Percentiles rank a stretch among this genome's conserved stretches.
Conservation (phyloP, 2,329 filamentous ascomycete species). For the Bipolaris sorokiniana region DNA sequence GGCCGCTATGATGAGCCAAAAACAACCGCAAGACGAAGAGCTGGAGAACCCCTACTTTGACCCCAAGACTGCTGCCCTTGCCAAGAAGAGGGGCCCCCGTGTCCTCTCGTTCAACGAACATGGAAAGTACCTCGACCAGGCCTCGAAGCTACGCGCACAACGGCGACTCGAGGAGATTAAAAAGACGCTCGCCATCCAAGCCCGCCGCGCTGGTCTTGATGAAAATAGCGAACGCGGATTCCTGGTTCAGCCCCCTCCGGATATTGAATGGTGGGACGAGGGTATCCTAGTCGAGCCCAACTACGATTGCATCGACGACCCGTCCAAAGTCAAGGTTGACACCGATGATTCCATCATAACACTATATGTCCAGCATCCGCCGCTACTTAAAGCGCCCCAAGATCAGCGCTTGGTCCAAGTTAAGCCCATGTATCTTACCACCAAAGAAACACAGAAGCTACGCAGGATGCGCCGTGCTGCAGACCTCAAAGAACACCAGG, state of each 20-base stretch:
- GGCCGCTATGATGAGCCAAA: slow-evolving; percentile 40
- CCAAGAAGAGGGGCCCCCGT: slow-evolving; percentile 65
- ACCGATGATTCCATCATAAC: slow-evolving; percentile 87
- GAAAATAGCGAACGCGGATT: slow-evolving; percentile 94
- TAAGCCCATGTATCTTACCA: slow-evolving; percentile 91
- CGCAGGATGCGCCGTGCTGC: slow-evolving; percentile 89
- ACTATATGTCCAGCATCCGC: slow-evolving; percentile 88
- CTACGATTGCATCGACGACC: slow-evolving; percentile 73
- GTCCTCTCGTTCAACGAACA: slow-evolving; percentile 91
- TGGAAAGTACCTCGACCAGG: slow-evolving; percentile 96
- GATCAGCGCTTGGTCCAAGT: slow-evolving; percentile 78
- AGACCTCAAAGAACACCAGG: slow-evolving; percentile 93
- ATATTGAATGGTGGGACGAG: slow-evolving; percentile 98
- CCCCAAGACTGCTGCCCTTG: slow-evolving; percentile 62
- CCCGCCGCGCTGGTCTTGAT: slow-evolving; percentile 89
- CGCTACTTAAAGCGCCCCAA: slow-evolving; percentile 87
- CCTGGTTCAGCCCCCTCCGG: slow-evolving; percentile 80
- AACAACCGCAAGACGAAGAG: slow-evolving; percentile 59
- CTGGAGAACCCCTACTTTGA: slow-evolving; percentile 85
- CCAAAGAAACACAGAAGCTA: slow-evolving; percentile 88
- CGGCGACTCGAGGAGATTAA: slow-evolving; percentile 93
- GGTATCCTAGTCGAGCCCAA: slow-evolving; percentile 75
- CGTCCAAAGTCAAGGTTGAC: slow-evolving; percentile 72
- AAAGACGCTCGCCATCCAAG: slow-evolving; percentile 84
- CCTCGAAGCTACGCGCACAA: slow-evolving; percentile 84